Percentiles rank a stretch among this genome's conserved stretches.
Evolutionary conservation across 768 basidiomycete species (phyloP).

Genomic region (Boletus reticulatus): DNA sequence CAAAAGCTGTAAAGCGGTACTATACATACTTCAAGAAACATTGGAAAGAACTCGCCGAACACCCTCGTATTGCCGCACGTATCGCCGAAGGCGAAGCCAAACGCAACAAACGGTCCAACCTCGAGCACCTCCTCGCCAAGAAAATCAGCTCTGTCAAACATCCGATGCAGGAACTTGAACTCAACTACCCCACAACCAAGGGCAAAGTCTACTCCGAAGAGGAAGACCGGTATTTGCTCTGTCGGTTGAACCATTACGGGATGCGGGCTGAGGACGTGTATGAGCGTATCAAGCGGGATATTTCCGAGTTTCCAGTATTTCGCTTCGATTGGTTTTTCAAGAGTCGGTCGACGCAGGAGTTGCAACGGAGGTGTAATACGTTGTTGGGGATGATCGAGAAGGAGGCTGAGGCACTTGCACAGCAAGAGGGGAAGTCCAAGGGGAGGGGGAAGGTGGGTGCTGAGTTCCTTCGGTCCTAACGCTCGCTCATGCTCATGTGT

Average conservation of each 20-base stretch:
- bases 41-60: slow-evolving; percentile 73
- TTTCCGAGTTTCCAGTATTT: slow-evolving; percentile 95
- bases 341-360: slow-evolving; percentile 85
- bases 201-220: slow-evolving; percentile 97
- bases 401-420: slow-evolving; percentile 68
- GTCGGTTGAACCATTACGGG: slow-evolving; percentile 86
- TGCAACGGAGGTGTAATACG: slow-evolving; percentile 86
- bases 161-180: slow-evolving; percentile 96
- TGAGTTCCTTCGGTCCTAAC: background rate
- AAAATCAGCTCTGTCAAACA: slow-evolving; percentile 83
- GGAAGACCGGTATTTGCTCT: slow-evolving; percentile 93
- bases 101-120: slow-evolving; percentile 80
- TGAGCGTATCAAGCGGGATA: slow-evolving; percentile 94
- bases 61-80: slow-evolving; percentile 76
- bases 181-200: slow-evolving; percentile 93
- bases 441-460: slow-evolving; percentile 63
- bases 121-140: slow-evolving; percentile 71
- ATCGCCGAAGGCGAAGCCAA: slow-evolving; percentile 89
- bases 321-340: slow-evolving; percentile 99
- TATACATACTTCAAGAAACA: slow-evolving; percentile 85
- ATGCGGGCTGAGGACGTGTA: slow-evolving; percentile 88
- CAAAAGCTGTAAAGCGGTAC: slow-evolving; percentile 76
- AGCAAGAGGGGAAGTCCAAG: slow-evolving; percentile 66
- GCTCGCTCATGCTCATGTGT: slow-evolving; percentile 2
- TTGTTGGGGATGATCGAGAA: slow-evolving; percentile 89